These are phyloP conservation scores for Pseudogymnoascus verrucosus DNA, from an alignment of 2,329 filamentous ascomycete species.

Conservation along the genomic window DNA sequence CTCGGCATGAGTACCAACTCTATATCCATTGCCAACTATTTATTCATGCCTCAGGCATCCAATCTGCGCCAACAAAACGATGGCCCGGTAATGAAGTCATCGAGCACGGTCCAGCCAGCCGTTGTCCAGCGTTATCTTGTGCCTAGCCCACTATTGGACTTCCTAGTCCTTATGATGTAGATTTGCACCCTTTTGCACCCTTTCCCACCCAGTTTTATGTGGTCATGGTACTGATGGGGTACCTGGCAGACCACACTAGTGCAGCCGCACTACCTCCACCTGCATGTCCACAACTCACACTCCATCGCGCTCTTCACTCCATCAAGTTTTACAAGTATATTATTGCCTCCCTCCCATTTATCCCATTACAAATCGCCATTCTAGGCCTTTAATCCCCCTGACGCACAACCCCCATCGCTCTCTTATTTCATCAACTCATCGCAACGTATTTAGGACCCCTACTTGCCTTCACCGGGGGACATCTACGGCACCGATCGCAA, in stretches of 20 bases:
- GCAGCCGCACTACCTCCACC: slow-evolving; percentile 4
- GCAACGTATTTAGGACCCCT: not conserved
- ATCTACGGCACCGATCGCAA: not conserved
- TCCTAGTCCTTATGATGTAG: not conserved
- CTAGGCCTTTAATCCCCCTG: not conserved
- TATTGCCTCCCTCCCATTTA: slow-evolving; percentile 2
- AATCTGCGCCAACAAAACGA: not conserved
- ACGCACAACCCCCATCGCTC: not conserved
- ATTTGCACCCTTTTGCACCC: not conserved
- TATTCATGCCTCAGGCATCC: not conserved
- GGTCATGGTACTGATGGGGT: not conserved
- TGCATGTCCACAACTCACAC: slow-evolving; percentile 5
- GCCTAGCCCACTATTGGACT: not conserved
- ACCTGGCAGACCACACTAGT: slow-evolving; percentile 2
- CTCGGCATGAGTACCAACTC: not conserved
- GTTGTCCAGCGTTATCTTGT: slow-evolving; percentile 1
- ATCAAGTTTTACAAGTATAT: slow-evolving; percentile 4
- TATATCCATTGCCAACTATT: not conserved
- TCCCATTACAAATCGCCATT: slow-evolving; percentile 5
- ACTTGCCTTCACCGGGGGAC: not conserved
- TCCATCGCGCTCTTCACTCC: slow-evolving; percentile 4
- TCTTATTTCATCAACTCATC: not conserved
- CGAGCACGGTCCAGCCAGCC: slow-evolving; percentile 3
- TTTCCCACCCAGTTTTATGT: not conserved
- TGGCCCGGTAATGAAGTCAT: slow-evolving; percentile 3